Evolutionary conservation across 2,329 filamentous ascomycete genomes (phyloP).

Genomic region (Amesomyces nigricolor): DNA sequence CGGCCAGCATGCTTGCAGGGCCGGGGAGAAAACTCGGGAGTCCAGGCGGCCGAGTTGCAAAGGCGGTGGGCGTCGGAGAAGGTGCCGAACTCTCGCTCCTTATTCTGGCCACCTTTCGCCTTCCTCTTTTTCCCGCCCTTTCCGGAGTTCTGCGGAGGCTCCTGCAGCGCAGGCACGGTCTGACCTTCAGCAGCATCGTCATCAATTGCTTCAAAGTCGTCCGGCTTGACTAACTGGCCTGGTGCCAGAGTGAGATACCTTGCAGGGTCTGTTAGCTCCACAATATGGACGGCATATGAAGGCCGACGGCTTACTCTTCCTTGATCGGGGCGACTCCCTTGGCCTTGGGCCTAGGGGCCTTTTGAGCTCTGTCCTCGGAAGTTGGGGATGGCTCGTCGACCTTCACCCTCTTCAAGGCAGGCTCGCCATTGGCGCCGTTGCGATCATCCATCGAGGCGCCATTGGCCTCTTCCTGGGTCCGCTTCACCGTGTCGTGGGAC

Average conservation of each 20-base stretch:
- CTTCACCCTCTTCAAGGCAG: conserved; percentile 53
- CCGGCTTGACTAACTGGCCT: conserved; percentile 22
- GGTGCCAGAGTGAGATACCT: conserved; percentile 41
- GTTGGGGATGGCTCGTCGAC: conserved; percentile 34
- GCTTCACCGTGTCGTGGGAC: conserved; percentile 19
- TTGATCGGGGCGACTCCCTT: conserved; percentile 67
- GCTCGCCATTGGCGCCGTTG: conserved; percentile 26
- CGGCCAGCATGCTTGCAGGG: conserved; percentile 72
- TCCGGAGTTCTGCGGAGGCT: conserved; percentile 26
- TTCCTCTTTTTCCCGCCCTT: conserved; percentile 39
- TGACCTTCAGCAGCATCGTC: conserved; percentile 47
- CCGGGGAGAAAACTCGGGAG: conserved; percentile 74
- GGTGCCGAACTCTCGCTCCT: conserved; percentile 70
- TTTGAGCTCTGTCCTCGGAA: conserved; percentile 13
- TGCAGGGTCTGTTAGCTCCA: conserved; percentile 2
- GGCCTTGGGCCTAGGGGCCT: conserved; percentile 28
- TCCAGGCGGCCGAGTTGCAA: conserved; percentile 66
- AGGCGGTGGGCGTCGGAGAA: conserved; percentile 72
- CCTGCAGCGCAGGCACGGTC: conserved; percentile 22
- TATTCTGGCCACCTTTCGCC: conserved; percentile 73
- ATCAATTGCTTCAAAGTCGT: conserved; percentile 32
- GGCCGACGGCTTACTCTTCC: conserved; percentile 45
- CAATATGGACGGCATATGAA: background rate
- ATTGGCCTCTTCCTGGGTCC: conserved; percentile 18
- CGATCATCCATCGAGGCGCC: conserved; percentile 19